phyloP scores from a whole-genome alignment of 495 filamentous ascomycete genomes.

The Cryomyces minteri region DNA sequence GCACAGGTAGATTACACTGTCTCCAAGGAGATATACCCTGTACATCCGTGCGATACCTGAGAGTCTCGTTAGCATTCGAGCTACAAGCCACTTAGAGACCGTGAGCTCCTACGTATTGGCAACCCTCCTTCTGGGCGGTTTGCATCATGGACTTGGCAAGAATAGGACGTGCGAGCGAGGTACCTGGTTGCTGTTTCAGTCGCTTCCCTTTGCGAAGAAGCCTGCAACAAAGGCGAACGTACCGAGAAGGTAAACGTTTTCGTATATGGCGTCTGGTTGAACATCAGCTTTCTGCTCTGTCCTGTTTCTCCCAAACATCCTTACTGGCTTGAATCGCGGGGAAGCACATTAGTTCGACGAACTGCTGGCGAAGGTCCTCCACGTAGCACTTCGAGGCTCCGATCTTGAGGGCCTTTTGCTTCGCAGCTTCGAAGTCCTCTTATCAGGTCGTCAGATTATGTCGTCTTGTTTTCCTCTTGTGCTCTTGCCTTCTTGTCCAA shows the following conservation, averaged over 20 bases:
- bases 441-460: not conserved
- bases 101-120: conserved; percentile 9
- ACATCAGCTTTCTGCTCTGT: not conserved
- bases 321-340: conserved; percentile 65
- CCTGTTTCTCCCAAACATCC: not conserved
- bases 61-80: conserved; percentile 5
- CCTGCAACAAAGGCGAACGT: conserved; percentile 1
- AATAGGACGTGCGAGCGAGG: conserved; percentile 64
- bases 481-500: not conserved
- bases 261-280: conserved; percentile 76
- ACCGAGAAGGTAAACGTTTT: conserved; percentile 64
- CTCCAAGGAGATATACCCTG: conserved; percentile 33
- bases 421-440: conserved; percentile 45
- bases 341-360: conserved; percentile 68
- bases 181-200: not conserved
- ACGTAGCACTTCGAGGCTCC: conserved; percentile 47
- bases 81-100: too few relatives aligned
- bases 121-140: conserved; percentile 50
- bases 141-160: conserved; percentile 69
- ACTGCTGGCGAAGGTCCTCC: conserved; percentile 51
- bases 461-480: too few relatives aligned
- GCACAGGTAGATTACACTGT: too few relatives aligned
- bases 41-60: conserved; percentile 61
- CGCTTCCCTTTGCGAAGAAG: too few relatives aligned
- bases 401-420: conserved; percentile 49